phyloP scores from a whole-genome alignment of 2,329 filamentous ascomycete species.

The Trichophyton simii region DNA sequence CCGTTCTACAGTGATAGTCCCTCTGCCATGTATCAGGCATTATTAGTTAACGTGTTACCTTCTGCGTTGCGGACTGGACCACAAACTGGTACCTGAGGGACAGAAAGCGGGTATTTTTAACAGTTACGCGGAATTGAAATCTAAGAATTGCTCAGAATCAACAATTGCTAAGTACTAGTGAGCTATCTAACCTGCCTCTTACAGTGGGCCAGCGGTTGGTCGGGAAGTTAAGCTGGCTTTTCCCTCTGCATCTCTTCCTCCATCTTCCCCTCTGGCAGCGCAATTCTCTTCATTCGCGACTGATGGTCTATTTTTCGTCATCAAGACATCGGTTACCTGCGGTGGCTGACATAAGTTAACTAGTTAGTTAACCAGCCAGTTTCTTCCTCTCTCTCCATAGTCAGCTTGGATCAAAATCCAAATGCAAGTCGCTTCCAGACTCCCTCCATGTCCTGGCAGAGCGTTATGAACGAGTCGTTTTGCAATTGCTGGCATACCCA shows the following conservation, averaged over 20 bases:
- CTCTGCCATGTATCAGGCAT: background rate
- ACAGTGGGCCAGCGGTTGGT: background rate
- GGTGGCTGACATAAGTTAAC: background rate
- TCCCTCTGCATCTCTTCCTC: background rate
- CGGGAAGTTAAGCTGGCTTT: background rate
- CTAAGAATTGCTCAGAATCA: background rate
- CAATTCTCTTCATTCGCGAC: background rate
- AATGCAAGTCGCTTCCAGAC: slow-evolving; percentile 31
- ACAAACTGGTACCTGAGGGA: background rate
- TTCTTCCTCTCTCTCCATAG: too few relatives aligned
- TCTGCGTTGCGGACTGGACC: slow-evolving; percentile 1
- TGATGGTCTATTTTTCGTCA: background rate
- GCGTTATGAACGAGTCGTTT: slow-evolving; percentile 27
- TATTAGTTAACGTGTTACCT: background rate
- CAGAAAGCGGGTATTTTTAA: background rate
- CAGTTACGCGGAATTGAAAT: background rate
- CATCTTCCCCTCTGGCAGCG: background rate
- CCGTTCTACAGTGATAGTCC: background rate
- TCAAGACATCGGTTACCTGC: background rate
- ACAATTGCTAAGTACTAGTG: background rate
- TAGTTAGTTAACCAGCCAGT: background rate
- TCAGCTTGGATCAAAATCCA: slow-evolving; percentile 15
- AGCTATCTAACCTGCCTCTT: background rate
- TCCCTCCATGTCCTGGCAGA: slow-evolving; percentile 31
- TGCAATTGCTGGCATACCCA: slow-evolving; percentile 33